Conservation (phyloP, 768 basidiomycete genomes). For the Megacollybia marginata region DNA sequence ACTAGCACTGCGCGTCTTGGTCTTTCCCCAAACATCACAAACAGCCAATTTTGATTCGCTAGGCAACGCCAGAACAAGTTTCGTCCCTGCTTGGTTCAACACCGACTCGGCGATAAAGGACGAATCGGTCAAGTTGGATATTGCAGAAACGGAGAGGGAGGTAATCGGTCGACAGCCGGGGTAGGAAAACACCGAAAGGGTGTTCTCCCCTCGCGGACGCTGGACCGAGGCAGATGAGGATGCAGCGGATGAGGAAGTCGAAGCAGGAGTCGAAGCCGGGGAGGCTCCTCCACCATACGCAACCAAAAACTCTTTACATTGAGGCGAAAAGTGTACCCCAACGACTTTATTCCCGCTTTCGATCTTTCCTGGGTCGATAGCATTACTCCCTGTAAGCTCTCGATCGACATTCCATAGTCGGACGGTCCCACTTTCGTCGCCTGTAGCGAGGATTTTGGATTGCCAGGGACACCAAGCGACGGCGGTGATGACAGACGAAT, state of each 20-base stretch:
- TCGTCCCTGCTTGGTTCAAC: slow-evolving; percentile 42
- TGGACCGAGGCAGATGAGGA: background rate
- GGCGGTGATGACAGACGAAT: slow-evolving; percentile 60
- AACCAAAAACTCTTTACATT: slow-evolving; percentile 80
- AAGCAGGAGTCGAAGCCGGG: too few relatives aligned
- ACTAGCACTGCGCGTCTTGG: slow-evolving; percentile 21
- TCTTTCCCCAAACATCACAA: slow-evolving; percentile 49
- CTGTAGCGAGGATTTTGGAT: slow-evolving; percentile 68
- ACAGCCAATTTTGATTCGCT: slow-evolving; percentile 62
- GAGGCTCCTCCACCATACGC: slow-evolving; percentile 53
- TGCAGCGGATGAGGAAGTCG: too few relatives aligned
- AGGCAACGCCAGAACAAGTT: slow-evolving; percentile 51
- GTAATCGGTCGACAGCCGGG: slow-evolving; percentile 22
- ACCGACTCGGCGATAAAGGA: slow-evolving; percentile 44
- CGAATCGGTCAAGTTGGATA: slow-evolving; percentile 11
- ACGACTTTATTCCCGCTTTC: slow-evolving; percentile 56
- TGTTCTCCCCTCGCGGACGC: background rate
- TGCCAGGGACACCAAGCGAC: slow-evolving; percentile 89
- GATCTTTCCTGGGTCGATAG: slow-evolving; percentile 33
- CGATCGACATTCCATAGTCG: slow-evolving; percentile 41
- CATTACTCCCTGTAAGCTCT: slow-evolving; percentile 27
- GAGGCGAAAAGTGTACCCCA: slow-evolving; percentile 66
- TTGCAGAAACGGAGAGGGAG: slow-evolving; percentile 23
- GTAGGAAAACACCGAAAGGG: background rate
- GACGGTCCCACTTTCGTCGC: slow-evolving; percentile 46